phyloP scores from a whole-genome alignment of 2,329 filamentous ascomycete genomes.

The Aphanoascus verrucosus region DNA sequence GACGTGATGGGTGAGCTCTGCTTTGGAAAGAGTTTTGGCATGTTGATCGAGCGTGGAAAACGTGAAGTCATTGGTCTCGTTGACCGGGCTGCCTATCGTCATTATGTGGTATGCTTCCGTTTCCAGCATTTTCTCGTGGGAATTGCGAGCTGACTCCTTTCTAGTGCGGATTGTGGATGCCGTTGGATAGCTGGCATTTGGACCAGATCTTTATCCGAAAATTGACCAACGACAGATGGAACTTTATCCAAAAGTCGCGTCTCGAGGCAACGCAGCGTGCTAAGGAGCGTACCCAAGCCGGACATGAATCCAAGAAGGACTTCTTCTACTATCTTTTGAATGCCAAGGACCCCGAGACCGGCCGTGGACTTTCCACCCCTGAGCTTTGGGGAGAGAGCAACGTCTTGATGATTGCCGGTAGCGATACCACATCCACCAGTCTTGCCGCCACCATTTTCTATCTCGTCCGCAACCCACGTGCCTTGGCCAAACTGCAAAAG shows the following conservation, averaged over 20 bases:
- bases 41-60: conserved; percentile 36
- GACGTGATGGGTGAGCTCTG: conserved; percentile 30
- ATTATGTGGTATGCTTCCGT: conserved; percentile 20
- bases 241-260: conserved; percentile 17
- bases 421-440: conserved; percentile 34
- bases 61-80: conserved; percentile 58
- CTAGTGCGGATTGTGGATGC: conserved; percentile 18
- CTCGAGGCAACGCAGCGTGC: conserved; percentile 36
- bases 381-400: conserved; percentile 43
- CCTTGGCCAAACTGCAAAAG: conserved; percentile 22
- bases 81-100: conserved; percentile 54
- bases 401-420: conserved; percentile 40
- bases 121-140: conserved; percentile 11
- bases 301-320: conserved; percentile 34
- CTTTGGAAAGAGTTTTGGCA: conserved; percentile 30
- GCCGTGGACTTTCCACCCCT: conserved; percentile 34
- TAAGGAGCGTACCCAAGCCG: conserved; percentile 19
- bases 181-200: conserved; percentile 14
- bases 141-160: conserved; percentile 12
- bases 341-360: conserved; percentile 39
- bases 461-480: conserved; percentile 26
- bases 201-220: conserved; percentile 17
- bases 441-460: conserved; percentile 34
- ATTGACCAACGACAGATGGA: conserved; percentile 16
- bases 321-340: conserved; percentile 41